Conservation (phyloP, 148 eudicot species). For the Rheum nobile region DNA sequence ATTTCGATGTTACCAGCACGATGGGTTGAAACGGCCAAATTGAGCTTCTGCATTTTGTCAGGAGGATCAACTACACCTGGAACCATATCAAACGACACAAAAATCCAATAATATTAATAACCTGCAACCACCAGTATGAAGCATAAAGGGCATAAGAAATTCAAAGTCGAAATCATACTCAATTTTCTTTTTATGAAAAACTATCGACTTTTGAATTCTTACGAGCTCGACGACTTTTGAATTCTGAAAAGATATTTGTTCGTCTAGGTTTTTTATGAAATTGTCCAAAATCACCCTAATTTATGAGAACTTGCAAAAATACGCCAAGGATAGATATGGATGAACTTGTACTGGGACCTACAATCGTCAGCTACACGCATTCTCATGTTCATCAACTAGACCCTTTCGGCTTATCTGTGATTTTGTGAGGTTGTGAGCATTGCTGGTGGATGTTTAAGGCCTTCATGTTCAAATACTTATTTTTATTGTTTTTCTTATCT, state of each 20-base stretch:
- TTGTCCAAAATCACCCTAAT: background rate
- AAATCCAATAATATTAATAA: background rate
- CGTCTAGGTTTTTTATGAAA: background rate
- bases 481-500: background rate
- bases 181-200: background rate
- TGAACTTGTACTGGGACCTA: background rate
- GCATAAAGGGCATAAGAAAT: background rate
- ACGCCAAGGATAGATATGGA: background rate
- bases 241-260: background rate
- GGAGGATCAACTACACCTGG: constrained; percentile 19
- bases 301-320: background rate
- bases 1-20: constrained; percentile 61
- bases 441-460: too few relatives aligned
- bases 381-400: background rate
- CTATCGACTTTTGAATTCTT: background rate
- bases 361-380: background rate
- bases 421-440: too few relatives aligned
- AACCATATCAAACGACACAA: constrained; percentile 6
- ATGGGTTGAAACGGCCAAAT: constrained; percentile 83
- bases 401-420: too few relatives aligned
- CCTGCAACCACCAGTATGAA: background rate
- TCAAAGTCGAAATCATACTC: background rate
- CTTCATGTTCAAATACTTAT: too few relatives aligned
- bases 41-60: constrained; percentile 41
- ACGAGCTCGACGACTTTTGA: constrained; percentile 12